Percentiles rank a stretch among this genome's conserved stretches.
Conservation (phyloP, 345 rosid species). For the Eucalyptus pumila region DNA sequence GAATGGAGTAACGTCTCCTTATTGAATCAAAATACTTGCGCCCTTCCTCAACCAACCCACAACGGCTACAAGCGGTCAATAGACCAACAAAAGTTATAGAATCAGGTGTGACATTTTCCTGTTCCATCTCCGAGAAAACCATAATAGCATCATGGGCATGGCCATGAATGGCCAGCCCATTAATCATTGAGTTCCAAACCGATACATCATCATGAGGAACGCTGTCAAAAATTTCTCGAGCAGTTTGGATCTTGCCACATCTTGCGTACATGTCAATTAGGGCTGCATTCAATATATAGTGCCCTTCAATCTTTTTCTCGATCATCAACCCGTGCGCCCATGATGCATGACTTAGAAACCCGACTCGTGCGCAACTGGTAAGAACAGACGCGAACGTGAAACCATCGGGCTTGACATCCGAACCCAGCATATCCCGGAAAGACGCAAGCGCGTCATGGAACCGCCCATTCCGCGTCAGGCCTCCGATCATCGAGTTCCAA, state of each 20-base stretch:
- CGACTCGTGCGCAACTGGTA: constrained; percentile 63
- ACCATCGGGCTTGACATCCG: constrained; percentile 43
- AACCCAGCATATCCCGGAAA: constrained; percentile 36
- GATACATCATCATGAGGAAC: constrained; percentile 33
- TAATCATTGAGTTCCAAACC: constrained; percentile 76
- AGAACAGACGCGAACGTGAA: constrained; percentile 54
- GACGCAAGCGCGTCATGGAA: constrained; percentile 39
- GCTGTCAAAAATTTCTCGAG: constrained; percentile 43
- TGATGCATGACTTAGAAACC: constrained; percentile 33
- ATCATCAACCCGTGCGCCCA: constrained; percentile 59
- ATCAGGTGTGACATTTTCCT: constrained; percentile 44
- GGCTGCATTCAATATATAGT: constrained; percentile 51
- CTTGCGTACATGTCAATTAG: constrained; percentile 64
- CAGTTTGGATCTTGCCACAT: constrained; percentile 53
- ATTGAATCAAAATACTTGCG: constrained; percentile 38
- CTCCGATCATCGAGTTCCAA: constrained; percentile 77
- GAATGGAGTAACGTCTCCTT: constrained; percentile 21
- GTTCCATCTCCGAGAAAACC: constrained; percentile 45
- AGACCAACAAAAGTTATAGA: constrained; percentile 53
- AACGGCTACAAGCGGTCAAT: constrained; percentile 63
- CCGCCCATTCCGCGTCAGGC: constrained; percentile 40
- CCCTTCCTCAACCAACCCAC: constrained; percentile 63
- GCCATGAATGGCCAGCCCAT: constrained; percentile 70
- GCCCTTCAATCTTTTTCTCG: constrained; percentile 23
- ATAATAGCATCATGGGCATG: constrained; percentile 39